phyloP scores from a whole-genome alignment of 169 alveolate genomes.

The Neospora caninum region DNA sequence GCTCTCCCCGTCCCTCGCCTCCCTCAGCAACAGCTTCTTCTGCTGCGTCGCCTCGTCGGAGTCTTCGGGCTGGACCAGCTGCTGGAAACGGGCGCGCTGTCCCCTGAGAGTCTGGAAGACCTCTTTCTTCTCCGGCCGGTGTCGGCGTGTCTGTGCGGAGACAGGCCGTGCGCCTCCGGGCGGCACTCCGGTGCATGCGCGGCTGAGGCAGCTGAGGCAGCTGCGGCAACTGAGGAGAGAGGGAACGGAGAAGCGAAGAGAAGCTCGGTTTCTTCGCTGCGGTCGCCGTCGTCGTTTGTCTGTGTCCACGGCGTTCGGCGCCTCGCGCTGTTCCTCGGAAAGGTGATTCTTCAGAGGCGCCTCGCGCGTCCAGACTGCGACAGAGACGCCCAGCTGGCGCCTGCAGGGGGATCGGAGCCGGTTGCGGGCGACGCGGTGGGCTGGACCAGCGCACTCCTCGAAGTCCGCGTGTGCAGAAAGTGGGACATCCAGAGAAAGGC shows the following conservation, averaged over 20 bases:
- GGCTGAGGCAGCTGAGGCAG: not conserved
- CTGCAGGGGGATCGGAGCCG: not conserved
- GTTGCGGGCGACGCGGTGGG: not conserved
- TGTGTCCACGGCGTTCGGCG: not conserved
- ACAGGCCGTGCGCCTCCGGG: not conserved
- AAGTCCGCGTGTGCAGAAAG: not conserved
- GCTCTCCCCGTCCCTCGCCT: not conserved
- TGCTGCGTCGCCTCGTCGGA: conserved; percentile 61
- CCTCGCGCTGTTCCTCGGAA: not conserved
- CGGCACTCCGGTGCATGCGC: not conserved
- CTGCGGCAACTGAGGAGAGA: too few relatives aligned
- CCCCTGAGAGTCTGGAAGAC: not conserved
- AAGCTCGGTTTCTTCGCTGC: not conserved
- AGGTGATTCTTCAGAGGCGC: not conserved
- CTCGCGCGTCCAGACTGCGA: not conserved
- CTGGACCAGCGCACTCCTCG: not conserved
- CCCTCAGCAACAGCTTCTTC: conserved; percentile 67
- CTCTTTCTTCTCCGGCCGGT: not conserved
- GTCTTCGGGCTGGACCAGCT: conserved; percentile 62
- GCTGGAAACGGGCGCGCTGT: conserved; percentile 49
- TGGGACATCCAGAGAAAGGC: not conserved
- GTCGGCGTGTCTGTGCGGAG: not conserved
- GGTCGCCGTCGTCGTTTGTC: not conserved
- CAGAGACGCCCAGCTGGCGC: too few relatives aligned
- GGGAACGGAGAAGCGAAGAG: not conserved